These are phyloP conservation scores for Coprinellus micaceus DNA, from an alignment of 768 basidiomycete genomes.

Conservation along the genomic window DNA sequence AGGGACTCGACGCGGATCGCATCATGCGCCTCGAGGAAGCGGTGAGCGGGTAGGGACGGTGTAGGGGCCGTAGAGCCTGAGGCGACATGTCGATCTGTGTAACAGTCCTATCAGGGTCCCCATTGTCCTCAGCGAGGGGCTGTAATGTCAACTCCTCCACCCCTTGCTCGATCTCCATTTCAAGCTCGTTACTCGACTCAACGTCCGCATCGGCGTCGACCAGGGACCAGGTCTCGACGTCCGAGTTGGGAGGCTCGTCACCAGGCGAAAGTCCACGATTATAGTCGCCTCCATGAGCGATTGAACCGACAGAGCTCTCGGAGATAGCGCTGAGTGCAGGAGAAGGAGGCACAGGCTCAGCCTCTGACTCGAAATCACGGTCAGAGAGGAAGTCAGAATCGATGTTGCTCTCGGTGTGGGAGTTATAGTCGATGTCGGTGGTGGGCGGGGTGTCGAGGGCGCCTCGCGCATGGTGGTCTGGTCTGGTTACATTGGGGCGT, in stretches of 20 bases:
- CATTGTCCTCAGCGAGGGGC: not conserved
- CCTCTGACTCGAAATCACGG: slow-evolving; percentile 45
- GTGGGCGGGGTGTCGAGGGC: slow-evolving; percentile 67
- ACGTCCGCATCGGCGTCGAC: slow-evolving; percentile 14
- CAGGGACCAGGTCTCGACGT: slow-evolving; percentile 17
- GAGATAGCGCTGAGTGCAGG: slow-evolving; percentile 27
- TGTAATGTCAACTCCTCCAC: not conserved
- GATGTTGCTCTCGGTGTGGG: slow-evolving; percentile 44
- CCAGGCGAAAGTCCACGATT: not conserved
- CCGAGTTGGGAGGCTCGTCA: slow-evolving; percentile 17
- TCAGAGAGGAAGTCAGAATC: slow-evolving; percentile 55
- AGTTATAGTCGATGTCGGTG: slow-evolving; percentile 61
- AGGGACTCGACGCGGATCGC: slow-evolving; percentile 50
- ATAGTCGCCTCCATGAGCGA: too few relatives aligned
- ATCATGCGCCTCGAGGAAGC: slow-evolving; percentile 23
- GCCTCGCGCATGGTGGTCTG: slow-evolving; percentile 41
- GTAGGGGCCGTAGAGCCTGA: slow-evolving; percentile 16
- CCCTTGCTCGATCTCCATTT: not conserved
- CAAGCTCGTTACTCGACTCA: slow-evolving; percentile 15
- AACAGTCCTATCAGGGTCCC: slow-evolving; percentile 14
- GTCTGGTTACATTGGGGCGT: slow-evolving; percentile 68
- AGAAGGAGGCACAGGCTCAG: slow-evolving; percentile 36
- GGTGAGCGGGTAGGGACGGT: slow-evolving; percentile 28
- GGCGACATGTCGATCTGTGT: slow-evolving; percentile 6
- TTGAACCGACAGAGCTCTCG: slow-evolving; percentile 11